phyloP scores from a whole-genome alignment of 257 asterid genomes.

The Misopates orontium region DNA sequence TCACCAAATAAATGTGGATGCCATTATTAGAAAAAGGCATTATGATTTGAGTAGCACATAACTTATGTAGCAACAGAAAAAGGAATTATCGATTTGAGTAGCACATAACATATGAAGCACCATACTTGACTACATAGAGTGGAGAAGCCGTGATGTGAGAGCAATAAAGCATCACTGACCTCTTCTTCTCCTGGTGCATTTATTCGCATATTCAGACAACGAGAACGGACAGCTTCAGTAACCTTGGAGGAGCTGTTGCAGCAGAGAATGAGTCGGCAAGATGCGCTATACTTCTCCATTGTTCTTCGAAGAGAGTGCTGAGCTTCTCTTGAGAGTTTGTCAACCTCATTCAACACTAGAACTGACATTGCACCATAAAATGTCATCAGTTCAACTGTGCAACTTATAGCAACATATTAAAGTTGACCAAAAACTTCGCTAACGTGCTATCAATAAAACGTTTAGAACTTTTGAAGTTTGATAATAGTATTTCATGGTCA shows the following conservation, averaged over 20 bases:
- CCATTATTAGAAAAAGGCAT: too few relatives aligned
- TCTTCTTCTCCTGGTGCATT: constrained; percentile 79
- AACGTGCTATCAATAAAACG: neutral
- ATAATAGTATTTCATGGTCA: neutral
- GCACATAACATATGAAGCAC: too few relatives aligned
- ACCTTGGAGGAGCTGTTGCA: constrained; percentile 98
- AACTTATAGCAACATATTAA: constrained; percentile 21
- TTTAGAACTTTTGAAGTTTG: neutral
- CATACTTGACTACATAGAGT: neutral
- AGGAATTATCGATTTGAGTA: too few relatives aligned
- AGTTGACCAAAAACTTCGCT: constrained; percentile 21
- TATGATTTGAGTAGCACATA: too few relatives aligned
- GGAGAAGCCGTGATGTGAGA: neutral
- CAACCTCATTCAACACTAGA: constrained; percentile 91
- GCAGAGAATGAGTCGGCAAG: constrained; percentile 90
- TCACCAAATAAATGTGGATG: too few relatives aligned
- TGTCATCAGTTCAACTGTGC: constrained; percentile 27
- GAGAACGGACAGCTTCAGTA: constrained; percentile 95
- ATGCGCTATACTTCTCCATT: constrained; percentile 96
- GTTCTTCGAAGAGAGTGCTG: constrained; percentile 98
- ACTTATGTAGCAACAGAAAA: too few relatives aligned
- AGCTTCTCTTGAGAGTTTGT: constrained; percentile 97
- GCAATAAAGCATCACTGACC: constrained; percentile 44
- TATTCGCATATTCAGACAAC: constrained; percentile 90
- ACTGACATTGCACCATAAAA: constrained; percentile 47